Conservation (phyloP, 257 asterid species). For the Capsicum rhomboideum region DNA sequence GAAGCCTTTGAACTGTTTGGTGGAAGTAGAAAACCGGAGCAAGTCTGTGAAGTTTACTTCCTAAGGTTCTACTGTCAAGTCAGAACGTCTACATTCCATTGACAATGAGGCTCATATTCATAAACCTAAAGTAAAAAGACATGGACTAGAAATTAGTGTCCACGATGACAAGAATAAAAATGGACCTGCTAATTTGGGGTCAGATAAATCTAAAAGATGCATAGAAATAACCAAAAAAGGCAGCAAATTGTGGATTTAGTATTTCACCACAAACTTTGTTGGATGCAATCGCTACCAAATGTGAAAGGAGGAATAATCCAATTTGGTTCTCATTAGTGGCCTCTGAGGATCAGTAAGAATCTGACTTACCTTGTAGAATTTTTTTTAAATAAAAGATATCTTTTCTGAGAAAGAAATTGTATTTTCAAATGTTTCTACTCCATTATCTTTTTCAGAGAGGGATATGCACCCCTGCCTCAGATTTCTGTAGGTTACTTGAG, state of each 20-base stretch:
- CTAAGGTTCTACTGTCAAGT: conserved; percentile 55
- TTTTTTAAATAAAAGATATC: too few relatives aligned
- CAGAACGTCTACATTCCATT: conserved; percentile 37
- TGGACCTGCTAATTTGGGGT: conserved; percentile 41
- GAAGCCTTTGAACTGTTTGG: conserved; percentile 91
- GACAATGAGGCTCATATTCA: conserved; percentile 42
- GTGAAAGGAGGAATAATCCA: conserved; percentile 51
- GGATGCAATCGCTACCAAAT: conserved; percentile 42
- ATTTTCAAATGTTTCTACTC: not conserved
- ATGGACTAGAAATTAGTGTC: conserved; percentile 47
- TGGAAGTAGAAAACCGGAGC: conserved; percentile 90
- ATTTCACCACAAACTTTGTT: conserved; percentile 64
- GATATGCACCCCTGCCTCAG: conserved; percentile 71
- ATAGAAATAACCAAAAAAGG: conserved; percentile 62
- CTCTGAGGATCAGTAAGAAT: conserved; percentile 66
- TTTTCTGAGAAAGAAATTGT: not conserved
- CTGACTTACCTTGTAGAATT: conserved; percentile 5
- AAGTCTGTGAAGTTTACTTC: conserved; percentile 58
- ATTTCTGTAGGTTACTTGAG: conserved; percentile 77
- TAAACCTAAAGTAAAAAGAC: conserved; percentile 54
- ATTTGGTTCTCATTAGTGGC: conserved; percentile 92
- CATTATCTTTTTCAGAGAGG: conserved; percentile 47
- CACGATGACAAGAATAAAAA: conserved; percentile 47
- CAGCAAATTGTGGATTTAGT: conserved; percentile 45
- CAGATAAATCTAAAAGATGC: conserved; percentile 61